Conservation (phyloP, 2,329 filamentous ascomycete genomes). For the Clonostachys rhizophaga region DNA sequence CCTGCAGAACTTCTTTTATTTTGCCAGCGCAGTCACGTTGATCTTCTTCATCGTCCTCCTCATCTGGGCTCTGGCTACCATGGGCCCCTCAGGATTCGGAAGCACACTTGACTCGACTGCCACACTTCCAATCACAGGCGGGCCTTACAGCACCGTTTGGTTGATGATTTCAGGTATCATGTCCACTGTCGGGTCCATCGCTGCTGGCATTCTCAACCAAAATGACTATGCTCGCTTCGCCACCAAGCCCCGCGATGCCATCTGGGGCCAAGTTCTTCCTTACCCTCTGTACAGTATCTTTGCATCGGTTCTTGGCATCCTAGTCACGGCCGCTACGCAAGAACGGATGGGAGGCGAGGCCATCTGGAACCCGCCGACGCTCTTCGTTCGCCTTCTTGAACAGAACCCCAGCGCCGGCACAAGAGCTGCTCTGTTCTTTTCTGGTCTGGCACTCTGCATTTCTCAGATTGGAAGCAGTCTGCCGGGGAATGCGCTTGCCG, state of each 20-base stretch:
- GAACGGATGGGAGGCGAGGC: not conserved
- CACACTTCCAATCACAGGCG: constrained; percentile 3
- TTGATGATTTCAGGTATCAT: constrained; percentile 8
- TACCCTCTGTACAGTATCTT: constrained; percentile 7
- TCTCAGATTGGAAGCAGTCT: constrained; percentile 48
- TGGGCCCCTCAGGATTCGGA: constrained; percentile 5
- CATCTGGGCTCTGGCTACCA: constrained; percentile 10
- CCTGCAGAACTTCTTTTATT: constrained; percentile 16
- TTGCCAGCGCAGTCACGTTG: constrained; percentile 10
- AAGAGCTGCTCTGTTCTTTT: constrained; percentile 21
- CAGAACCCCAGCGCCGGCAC: not conserved
- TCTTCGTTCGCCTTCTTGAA: not conserved
- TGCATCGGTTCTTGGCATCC: constrained; percentile 38
- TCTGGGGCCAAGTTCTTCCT: constrained; percentile 9
- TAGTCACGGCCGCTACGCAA: not conserved
- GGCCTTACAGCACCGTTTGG: not conserved
- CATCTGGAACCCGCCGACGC: not conserved
- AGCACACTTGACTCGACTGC: constrained; percentile 9
- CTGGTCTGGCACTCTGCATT: constrained; percentile 21
- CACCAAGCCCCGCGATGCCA: constrained; percentile 5
- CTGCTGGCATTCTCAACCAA: constrained; percentile 10
- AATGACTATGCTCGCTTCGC: constrained; percentile 11
- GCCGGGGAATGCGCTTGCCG: constrained; percentile 44
- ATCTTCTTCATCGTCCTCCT: constrained; percentile 11
- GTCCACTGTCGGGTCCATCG: constrained; percentile 10